Base-by-base conservation (phyloP, 2,329 filamentous ascomycete genomes). In the Calonectria honghensis region DNA sequence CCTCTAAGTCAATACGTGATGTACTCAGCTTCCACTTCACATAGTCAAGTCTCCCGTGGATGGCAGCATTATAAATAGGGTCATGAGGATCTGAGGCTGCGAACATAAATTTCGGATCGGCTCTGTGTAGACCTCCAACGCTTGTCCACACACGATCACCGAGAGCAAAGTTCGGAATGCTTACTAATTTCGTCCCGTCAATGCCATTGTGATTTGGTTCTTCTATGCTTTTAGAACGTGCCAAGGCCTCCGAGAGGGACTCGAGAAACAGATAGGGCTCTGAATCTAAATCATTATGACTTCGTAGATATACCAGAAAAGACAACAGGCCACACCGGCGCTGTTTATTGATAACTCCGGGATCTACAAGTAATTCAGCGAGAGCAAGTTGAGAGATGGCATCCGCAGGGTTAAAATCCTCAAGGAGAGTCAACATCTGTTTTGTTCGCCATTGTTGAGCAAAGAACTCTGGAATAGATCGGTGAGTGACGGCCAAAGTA, bases 381-480 rank as follows among this genome's bases (percentile, higher is more conserved):
- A 61, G 54, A 10, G 54, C 32, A 16, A 61, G 54, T 9, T 61
- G 32, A 6, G 54, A 61, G n/a, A 61, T 39, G 11, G 54, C 54
- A 27, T 39, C 32, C 4, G 6, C 27, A 13, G 54, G 54, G 35
- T 39, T 27, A 14, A 61, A 61, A 1, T 27, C 11, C 13, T 10
- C 35, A 2, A 59, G 32, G 27, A 39, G 5, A 1, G 32, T 4
- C 24, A 2, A 4, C 32, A 61, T 39, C 2, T 39, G 10, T 1
- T 61, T 13, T 39, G 11, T 27, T 4, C n/a, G 54, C 32, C 9
- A 3, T 61, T 39, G 20, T 5, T 27, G n/a, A 27, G 35, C 35
- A 9, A 61, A 39, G 35, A 61, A 61, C 11, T 61, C 54, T 61
- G 54, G 54, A 39, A 61, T 61, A 39, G 54, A 61, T 27, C 54